Evolutionary conservation across 106 monocot species (phyloP).

Genomic region (Vanilla planifolia): DNA sequence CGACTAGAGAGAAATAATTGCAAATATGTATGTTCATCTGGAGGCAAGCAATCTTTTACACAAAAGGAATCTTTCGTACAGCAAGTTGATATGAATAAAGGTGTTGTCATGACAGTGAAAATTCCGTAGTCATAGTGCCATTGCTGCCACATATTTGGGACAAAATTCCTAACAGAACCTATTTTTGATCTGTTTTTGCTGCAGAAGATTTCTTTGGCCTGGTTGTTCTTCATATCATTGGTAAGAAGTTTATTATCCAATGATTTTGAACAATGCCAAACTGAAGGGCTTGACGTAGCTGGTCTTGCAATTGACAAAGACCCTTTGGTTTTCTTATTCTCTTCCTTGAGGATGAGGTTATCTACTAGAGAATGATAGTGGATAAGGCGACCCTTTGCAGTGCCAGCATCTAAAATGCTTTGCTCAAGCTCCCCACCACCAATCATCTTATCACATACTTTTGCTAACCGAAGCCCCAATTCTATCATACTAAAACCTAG

Average conservation of each 20-base stretch:
- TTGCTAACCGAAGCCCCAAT: constrained; percentile 67
- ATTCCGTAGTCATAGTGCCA: constrained; percentile 99
- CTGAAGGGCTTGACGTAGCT: background rate
- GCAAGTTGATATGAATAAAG: constrained; percentile 53
- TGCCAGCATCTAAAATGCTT: constrained; percentile 55
- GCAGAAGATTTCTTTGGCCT: background rate
- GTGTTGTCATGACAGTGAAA: constrained; percentile 79
- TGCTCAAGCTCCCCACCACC: constrained; percentile 48
- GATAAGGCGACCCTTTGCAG: constrained; percentile 84
- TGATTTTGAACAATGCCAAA: constrained; percentile 4
- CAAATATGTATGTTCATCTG: constrained; percentile 44
- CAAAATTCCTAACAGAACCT: constrained; percentile 10
- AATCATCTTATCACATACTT: constrained; percentile 61
- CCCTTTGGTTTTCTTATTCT: constrained; percentile 23
- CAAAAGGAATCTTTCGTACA: constrained; percentile 11
- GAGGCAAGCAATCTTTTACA: constrained; percentile 30
- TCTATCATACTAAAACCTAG: constrained; percentile 87
- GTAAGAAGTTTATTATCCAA: background rate
- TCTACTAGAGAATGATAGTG: constrained; percentile 80
- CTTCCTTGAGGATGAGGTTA: constrained; percentile 38
- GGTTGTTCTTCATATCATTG: background rate
- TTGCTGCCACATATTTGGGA: constrained; percentile 76
- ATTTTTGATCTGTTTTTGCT: constrained; percentile 3
- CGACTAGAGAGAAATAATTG: constrained; percentile 48
- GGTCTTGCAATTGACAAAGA: constrained; percentile 5